These are phyloP conservation scores for Furcasterigmium furcatum DNA, from an alignment of 2,329 filamentous ascomycete genomes.

Conservation along the genomic window DNA sequence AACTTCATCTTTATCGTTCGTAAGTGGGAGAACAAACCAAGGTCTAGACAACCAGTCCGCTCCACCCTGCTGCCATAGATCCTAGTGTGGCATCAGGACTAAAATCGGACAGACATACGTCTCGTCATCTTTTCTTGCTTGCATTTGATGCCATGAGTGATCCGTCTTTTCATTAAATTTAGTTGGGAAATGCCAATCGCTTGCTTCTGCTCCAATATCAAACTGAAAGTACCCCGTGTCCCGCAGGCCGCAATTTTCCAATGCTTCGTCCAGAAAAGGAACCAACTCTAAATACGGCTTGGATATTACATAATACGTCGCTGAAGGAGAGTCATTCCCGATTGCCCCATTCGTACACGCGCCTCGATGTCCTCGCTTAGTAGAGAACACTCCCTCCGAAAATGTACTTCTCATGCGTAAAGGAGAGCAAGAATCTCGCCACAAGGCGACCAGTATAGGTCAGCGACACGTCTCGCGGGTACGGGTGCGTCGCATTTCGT, in stretches of 20 bases:
- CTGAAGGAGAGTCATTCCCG: no score
- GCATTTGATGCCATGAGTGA: slow-evolving; percentile 6
- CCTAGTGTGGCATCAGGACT: slow-evolving; percentile 58
- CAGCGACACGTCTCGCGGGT: slow-evolving; percentile 42
- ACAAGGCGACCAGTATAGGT: slow-evolving; percentile 52
- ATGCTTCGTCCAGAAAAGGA: no score
- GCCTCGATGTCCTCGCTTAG: no score
- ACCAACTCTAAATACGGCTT: no score
- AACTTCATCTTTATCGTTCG: slow-evolving; percentile 55
- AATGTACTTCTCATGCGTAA: slow-evolving; percentile 45
- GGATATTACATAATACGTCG: no score
- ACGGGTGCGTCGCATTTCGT: slow-evolving; percentile 37
- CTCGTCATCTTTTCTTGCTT: no score
- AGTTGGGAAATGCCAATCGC: neutral
- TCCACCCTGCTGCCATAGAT: slow-evolving; percentile 61
- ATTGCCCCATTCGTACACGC: neutral
- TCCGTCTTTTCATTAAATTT: slow-evolving; percentile 3
- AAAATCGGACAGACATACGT: slow-evolving; percentile 57
- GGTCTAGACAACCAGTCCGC: slow-evolving; percentile 67
- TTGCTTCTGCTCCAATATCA: no score
- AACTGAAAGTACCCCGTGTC: no score
- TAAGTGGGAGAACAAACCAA: slow-evolving; percentile 60
- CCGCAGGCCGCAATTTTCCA: no score
- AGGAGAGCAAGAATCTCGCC: slow-evolving; percentile 53
- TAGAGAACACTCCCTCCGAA: slow-evolving; percentile 31